These are phyloP conservation scores for Nematocida ironsii DNA, from an alignment of 371 early-diverging fungal genomes.

Conservation along the genomic window DNA sequence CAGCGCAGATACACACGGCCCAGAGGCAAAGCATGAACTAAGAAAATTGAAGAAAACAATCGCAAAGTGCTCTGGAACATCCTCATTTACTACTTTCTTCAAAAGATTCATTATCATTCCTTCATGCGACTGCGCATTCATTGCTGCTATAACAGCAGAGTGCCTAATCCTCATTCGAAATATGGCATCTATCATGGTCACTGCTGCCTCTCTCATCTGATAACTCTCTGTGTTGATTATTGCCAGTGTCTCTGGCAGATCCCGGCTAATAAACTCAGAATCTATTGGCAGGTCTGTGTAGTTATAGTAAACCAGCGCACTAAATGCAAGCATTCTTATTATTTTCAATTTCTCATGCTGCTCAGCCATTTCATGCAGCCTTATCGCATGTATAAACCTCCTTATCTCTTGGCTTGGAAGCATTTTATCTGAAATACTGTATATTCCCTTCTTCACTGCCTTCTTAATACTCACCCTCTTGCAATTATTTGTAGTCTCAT, in stretches of 20 bases:
- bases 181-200: constrained; percentile 39
- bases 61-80: constrained; percentile 32
- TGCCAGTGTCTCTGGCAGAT: constrained; percentile 25
- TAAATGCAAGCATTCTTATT: constrained; percentile 34
- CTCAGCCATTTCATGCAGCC: neutral
- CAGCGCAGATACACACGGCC: constrained; percentile 43
- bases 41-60: constrained; percentile 40
- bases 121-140: constrained; percentile 35
- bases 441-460: constrained; percentile 27
- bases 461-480: constrained; percentile 23
- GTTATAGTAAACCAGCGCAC: constrained; percentile 41
- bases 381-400: constrained; percentile 13
- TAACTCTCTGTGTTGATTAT: constrained; percentile 21
- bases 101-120: constrained; percentile 43
- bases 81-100: constrained; percentile 11
- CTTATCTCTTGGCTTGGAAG: constrained; percentile 22
- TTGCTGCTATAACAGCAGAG: constrained; percentile 7
- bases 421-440: constrained; percentile 1
- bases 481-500: constrained; percentile 12
- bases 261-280: constrained; percentile 49
- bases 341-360: constrained; percentile 8
- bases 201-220: constrained; percentile 33
- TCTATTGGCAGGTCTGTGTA: constrained; percentile 48
- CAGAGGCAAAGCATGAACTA: constrained; percentile 50
- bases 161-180: constrained; percentile 48